Base-by-base conservation (phyloP, 2,329 filamentous ascomycete genomes). In the Talaromyces sp. region DNA sequence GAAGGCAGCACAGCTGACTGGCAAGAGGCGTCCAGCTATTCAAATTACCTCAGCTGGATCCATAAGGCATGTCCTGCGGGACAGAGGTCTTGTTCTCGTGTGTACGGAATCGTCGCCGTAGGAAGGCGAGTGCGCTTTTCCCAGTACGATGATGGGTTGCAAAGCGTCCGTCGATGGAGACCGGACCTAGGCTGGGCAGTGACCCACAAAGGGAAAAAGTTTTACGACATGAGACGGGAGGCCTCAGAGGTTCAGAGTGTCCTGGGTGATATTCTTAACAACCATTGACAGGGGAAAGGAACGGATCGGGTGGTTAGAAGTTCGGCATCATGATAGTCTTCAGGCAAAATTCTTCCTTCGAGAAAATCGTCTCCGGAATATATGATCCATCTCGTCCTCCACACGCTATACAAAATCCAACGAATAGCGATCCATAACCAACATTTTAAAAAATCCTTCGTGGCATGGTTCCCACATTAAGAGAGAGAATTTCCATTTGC, bases 351-450 rank as follows among this genome's bases (percentile, higher is more conserved):
- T 33, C 27, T 60, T 54, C 28, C 57, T 40, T 16, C 18, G 16
- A 55, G 51, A 34, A 47, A 42, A 42, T 55, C 42, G 53, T 28
- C 12, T 42, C 30, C 40, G 18, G 31, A 16, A 54, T 23, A 33
- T 34, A 54, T 47, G 57, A 18, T 61, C 23, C 9, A 7, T 12
- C 28, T 53, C 42, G 0, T 14, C 42, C 44, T 44, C 55, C 55
- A 57, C 60, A 61, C 44, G 34, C 47, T 61, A 61, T 53, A 36
- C 60, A 61, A 27, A 12, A 57, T 47, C n/a, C 44, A 23, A 2
- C 10, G 12, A 12, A 14, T 36, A 10, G 12, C 34, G 1, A 36
- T 36, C 34, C 34, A 16, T 16, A 36, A 14, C 34, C 12, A 36
- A 36, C 23, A 36, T 4, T 16, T 12, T 14, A 1, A 4, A 14